Evolutionary conservation across 1,284 basidiomycete species (phyloP), one percentile per base, ranked within the genome.

Genomic region (Mycena sp.): DNA sequence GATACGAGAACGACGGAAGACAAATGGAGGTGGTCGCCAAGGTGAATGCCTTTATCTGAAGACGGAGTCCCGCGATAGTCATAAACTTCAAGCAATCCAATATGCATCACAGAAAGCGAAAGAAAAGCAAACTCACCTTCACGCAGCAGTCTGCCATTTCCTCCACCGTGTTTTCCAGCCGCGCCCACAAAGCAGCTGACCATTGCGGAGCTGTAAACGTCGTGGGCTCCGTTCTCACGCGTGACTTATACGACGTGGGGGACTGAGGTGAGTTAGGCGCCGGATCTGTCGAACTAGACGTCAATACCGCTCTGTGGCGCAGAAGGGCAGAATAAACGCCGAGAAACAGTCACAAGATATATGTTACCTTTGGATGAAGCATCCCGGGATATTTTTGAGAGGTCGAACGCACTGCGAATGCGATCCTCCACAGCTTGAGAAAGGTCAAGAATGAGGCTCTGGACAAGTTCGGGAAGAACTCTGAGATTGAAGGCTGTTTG

Each of bases 401-500:
- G 80, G 74, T 98, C 96, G 73, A 99, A 98, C 0, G 95, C 89
- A 40, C 83, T 85, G 19, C 85, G 86, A 55, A 97, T 94, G 6
- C 94, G 86, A 32, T 87, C 84, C 59, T 94, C 91, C 2, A 98
- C 91, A 0, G 93, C 90, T 59, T 95, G 90, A 25, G 91, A 94
- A 12, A 98, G 81, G 73, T 98, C 94, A 5, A 80, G 78, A 16
- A 98, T 81, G 0, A 98, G 85, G 61, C 89, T 88, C 62, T 91
- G 87, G 1, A 98, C 93, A 3, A 98, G 85, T 21, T 88, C 84
- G 0, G 96, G 93, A 3, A 99, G 82, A 7, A 94, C 87, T 25
- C 91, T 85, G 7, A 99, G 86, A 74, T 98, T 98, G 77, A 95
- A 93, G 2, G 96, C 95, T 0, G 95, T 98, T 81, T 99, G 97